Base-by-base conservation (phyloP, 768 basidiomycete genomes). In the Tricholoma bakamatsutake region DNA sequence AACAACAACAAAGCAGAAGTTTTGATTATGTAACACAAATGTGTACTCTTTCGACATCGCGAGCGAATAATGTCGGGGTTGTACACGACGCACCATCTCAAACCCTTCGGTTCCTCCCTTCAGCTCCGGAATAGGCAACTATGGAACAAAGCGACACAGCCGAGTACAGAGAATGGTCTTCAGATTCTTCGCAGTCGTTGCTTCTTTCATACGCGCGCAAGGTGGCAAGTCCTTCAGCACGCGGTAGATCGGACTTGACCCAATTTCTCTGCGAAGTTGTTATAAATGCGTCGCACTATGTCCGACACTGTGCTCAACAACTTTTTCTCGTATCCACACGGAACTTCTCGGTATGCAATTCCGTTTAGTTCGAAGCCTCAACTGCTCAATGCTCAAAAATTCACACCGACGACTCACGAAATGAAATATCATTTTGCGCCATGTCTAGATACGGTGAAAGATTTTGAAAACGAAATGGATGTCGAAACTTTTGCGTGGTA, bases 401-500 rank as follows among this genome's bases (percentile, higher is more conserved):
- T 42, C 31, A 37, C 6, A 37, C 35, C 1, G 34, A 37, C 13
- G 4, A 11, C 27, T 40, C 11, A 13, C 33, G 9, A 31, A 53
- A 42, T 61, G 21, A 50, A 9, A 45, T 17, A 10, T 24, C 24
- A 13, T 40, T n/a, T 30, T 35, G 40, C 21, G 4, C 49, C 39
- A 48, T 54, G 6, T 30, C 51, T 75, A 78, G 73, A 66, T 59
- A 84, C 82, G 21, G 81, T 84, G 27, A 71, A 76, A 43, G 86
- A 87, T 52, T 71, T 77, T 57, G 81, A 83, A 18, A 69, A 63
- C 8, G 82, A 82, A 1, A 69, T 76, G 12, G 66, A 75, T 48
- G 62, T 82, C 17, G 67, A 73, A 18, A 68, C 65, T 28, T n/a
- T 65, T 84, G 31, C 72, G 71, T 59, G 64, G 64, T 34, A 79